Percentiles rank a stretch among this genome's conserved stretches.
These are phyloP conservation scores for Entomortierella chlamydospora DNA, from an alignment of 192 early-diverging fungal genomes.

Conservation along the genomic window DNA sequence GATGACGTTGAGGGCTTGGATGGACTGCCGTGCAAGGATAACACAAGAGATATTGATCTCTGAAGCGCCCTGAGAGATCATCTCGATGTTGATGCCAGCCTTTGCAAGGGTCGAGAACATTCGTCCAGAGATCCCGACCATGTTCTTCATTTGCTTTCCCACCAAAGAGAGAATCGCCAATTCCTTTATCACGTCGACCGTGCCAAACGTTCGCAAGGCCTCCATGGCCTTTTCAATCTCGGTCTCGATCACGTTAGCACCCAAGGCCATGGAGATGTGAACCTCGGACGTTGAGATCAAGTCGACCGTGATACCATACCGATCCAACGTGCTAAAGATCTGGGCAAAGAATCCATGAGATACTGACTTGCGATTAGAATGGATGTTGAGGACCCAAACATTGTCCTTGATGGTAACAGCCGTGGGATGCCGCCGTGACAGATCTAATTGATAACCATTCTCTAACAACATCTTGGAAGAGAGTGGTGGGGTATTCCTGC, in stretches of 20 bases:
- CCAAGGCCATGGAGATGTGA: conserved; percentile 91
- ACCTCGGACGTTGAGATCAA: conserved; percentile 94
- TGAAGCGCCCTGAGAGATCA: conserved; percentile 98
- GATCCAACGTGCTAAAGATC: conserved; percentile 93
- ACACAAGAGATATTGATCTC: conserved; percentile 99
- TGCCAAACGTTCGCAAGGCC: conserved; percentile 83
- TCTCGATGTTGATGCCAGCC: conserved; percentile 96
- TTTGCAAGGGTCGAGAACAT: conserved; percentile 95
- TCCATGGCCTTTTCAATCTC: conserved; percentile 84
- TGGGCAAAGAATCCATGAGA: conserved; percentile 98
- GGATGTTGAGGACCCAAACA: conserved; percentile 95
- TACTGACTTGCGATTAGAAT: conserved; percentile 95
- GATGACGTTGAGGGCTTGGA: conserved; percentile 86
- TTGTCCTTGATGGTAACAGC: conserved; percentile 99
- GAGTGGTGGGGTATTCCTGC: conserved; percentile 61
- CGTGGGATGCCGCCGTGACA: conserved; percentile 86
- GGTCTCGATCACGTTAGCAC: conserved; percentile 66
- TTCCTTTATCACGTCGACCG: conserved; percentile 85
- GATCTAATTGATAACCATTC: conserved; percentile 80
- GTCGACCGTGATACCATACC: conserved; percentile 93
- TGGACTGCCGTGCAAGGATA: conserved; percentile 79
- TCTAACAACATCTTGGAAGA: conserved; percentile 71
- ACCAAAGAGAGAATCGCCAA: conserved; percentile 98
- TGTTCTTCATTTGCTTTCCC: conserved; percentile 96
- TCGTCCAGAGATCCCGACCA: conserved; percentile 93